These are phyloP conservation scores for Fraxinus quadrangulata DNA, from an alignment of 257 asterid species.

Conservation along the genomic window DNA sequence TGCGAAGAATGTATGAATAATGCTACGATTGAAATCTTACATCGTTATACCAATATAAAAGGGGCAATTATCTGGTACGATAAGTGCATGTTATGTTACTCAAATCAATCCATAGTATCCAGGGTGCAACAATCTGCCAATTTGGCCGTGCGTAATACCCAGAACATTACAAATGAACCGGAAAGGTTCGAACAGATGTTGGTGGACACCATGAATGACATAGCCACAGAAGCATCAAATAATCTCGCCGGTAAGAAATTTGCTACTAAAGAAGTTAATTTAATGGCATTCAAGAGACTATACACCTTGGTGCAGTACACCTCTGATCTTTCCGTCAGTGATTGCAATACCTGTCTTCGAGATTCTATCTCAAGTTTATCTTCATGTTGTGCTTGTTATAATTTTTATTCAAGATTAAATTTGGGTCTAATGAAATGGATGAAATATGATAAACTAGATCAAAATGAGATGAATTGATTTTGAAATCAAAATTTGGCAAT, in stretches of 20 bases:
- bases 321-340: conserved; percentile 21
- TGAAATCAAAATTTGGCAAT: too few species aligned
- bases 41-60: neutral
- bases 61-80: neutral
- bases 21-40: neutral
- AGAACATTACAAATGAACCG: neutral
- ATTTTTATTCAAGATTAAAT: too few species aligned
- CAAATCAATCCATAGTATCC: neutral
- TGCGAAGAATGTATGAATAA: neutral
- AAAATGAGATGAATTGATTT: too few species aligned
- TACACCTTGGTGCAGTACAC: conserved; percentile 30
- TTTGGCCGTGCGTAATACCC: neutral
- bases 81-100: neutral
- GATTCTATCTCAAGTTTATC: neutral
- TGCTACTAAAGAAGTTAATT: conserved; percentile 4
- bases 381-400: neutral
- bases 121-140: neutral
- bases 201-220: neutral
- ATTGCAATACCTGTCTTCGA: conserved; percentile 16
- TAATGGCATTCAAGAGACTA: neutral
- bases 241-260: conserved; percentile 10
- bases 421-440: too few species aligned
- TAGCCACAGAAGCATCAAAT: neutral
- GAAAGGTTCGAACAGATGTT: neutral
- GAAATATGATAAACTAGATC: too few species aligned